A percentile compares a stretch with the other conserved stretches of the same genome.
Evolutionary conservation across 225 moss, liverwort and hornwort genomes (phyloP).

Genomic region (Physcomitrium patens): DNA sequence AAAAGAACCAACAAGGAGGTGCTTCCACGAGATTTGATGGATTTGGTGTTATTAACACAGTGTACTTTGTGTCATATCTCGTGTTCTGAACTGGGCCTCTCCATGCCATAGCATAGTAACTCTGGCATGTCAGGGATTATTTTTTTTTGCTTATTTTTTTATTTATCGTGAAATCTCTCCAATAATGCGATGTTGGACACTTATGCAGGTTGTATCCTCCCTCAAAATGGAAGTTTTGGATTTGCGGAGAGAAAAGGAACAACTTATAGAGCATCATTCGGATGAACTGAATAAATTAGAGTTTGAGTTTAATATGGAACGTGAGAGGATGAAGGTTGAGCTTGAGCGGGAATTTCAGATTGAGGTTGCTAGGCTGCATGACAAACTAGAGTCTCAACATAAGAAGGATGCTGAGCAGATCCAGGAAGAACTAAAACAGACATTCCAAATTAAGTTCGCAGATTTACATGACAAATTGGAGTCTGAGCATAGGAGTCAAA

Average conservation of each 20-base stretch:
- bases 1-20: conserved; percentile 66
- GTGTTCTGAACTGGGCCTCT: conserved; percentile 24
- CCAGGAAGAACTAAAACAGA: conserved; percentile 47
- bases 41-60: background rate
- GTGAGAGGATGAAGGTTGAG: conserved; percentile 60
- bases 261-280: conserved; percentile 68
- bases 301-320: conserved; percentile 56
- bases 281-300: conserved; percentile 67
- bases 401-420: conserved; percentile 57
- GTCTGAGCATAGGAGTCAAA: conserved; percentile 36
- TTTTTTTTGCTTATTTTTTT: no score
- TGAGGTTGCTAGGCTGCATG: conserved; percentile 45
- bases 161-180: background rate
- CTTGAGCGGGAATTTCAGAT: conserved; percentile 38
- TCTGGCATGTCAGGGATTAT: background rate
- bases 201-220: conserved; percentile 56
- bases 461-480: conserved; percentile 39
- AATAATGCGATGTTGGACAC: conserved; percentile 3
- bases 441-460: conserved; percentile 33
- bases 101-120: background rate
- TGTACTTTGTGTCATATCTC: conserved; percentile 10
- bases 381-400: conserved; percentile 30
- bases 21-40: conserved; percentile 16
- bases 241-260: conserved; percentile 83
- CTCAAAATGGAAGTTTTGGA: conserved; percentile 61